Evolutionary conservation across 768 basidiomycete genomes (phyloP), one percentile per base, ranked within the genome.

Genomic region (Mycena vulgaris): DNA sequence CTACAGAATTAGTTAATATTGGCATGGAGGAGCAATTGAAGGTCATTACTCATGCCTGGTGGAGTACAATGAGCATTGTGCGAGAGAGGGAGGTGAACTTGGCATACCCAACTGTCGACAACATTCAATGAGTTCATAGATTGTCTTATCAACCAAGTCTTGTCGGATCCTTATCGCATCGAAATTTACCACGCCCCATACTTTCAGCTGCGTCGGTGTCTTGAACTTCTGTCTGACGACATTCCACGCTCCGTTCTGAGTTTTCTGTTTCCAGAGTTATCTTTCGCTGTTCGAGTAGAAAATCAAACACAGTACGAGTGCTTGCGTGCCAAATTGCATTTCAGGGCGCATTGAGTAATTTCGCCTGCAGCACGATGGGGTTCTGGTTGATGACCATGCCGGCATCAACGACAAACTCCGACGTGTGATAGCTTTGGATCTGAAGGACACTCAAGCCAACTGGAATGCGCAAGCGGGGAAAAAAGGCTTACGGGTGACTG

Each of bases 321-420:
- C 5, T 31, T 1, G 49, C 25, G 47, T 45, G 21, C 42, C 42
- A 45, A 75, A 78, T n/a, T 33, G 28, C 21, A 78, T 71, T 0
- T 48, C 11, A 1, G 78, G 78, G 25, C 67, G 56, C 1, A 56
- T n/a, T 33, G 8, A 78, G 68, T 10, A 75, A 23, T 21, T 71
- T 72, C 0, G 75, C 78, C 3, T 53, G 7, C 13, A 83, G 58
- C 2, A 47, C 57, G 11, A 82, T 65, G 0, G 80, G 79, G 8
- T 66, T 63, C 0, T 66, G 59, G 5, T 79, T 66, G 1, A 89
- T 74, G 0, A 56, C 28, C 78, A 89, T 81, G 0, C 82, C 82
- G 0, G 87, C 81, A 35, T 88, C 85, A 9, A 58, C 70, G 17
- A 89, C 69, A 51, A 73, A 81, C 28, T 81, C 80, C 0, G 81